These are phyloP conservation scores for Juglanconis sp. DNA, from an alignment of 2,329 filamentous ascomycete species.

Conservation along the genomic window DNA sequence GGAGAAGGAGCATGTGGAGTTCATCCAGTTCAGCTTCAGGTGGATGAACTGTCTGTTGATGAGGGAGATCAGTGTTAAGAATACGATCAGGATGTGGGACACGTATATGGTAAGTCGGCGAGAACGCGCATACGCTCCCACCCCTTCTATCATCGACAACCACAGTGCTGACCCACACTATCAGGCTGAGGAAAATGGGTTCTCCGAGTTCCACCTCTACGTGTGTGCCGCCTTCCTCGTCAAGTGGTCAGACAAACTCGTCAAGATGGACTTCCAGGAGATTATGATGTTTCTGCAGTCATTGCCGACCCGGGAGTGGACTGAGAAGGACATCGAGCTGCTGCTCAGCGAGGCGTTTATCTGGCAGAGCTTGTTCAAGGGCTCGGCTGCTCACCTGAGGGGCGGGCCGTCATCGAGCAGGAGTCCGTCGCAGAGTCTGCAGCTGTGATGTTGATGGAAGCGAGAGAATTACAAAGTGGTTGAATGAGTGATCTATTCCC, in stretches of 20 bases:
- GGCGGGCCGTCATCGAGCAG: slow-evolving; percentile 39
- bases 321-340: slow-evolving; percentile 95
- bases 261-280: slow-evolving; percentile 97
- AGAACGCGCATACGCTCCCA: neutral
- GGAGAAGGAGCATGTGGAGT: slow-evolving; percentile 88
- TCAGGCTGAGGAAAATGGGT: slow-evolving; percentile 95
- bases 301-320: slow-evolving; percentile 89
- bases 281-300: slow-evolving; percentile 99
- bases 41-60: slow-evolving; percentile 99
- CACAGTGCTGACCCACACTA: neutral
- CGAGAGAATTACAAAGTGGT: neutral
- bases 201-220: slow-evolving; percentile 97
- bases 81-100: slow-evolving; percentile 99
- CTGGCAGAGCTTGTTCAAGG: slow-evolving; percentile 96
- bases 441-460: slow-evolving; percentile 26
- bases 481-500: too few relatives aligned
- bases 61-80: slow-evolving; percentile 93
- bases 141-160: neutral
- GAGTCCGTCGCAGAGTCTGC: slow-evolving; percentile 38
- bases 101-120: slow-evolving; percentile 78
- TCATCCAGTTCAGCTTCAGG: slow-evolving; percentile 97
- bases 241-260: slow-evolving; percentile 93
- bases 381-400: slow-evolving; percentile 83
- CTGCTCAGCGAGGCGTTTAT: slow-evolving; percentile 95
- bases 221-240: slow-evolving; percentile 97